Percentiles rank a stretch among this genome's conserved stretches.
phyloP scores from a whole-genome alignment of 495 filamentous ascomycete genomes.

The Penicillium soppii region DNA sequence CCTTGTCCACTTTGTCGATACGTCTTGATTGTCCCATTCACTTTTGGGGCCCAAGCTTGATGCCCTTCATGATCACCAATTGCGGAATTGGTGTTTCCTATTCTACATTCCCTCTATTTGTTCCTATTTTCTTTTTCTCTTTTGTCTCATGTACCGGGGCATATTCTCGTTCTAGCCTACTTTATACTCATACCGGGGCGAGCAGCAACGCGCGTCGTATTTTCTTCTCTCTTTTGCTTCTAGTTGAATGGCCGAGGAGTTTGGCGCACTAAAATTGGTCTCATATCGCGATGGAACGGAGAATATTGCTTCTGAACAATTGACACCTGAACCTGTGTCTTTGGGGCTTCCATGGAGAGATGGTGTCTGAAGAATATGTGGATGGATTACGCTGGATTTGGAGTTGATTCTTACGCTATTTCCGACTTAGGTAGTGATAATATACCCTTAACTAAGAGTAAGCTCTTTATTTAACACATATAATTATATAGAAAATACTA shows the following conservation, averaged over 20 bases:
- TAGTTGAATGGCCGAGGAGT: conserved; percentile 16
- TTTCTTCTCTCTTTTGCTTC: conserved; percentile 4
- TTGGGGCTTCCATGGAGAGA: conserved; percentile 6
- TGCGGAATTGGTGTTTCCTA: too few relatives aligned
- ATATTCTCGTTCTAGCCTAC: conserved; percentile 7
- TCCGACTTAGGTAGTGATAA: conserved; percentile 23
- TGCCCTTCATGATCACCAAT: conserved; percentile 23
- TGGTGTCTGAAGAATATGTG: conserved; percentile 11
- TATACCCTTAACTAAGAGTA: conserved; percentile 24
- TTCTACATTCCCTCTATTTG: conserved; percentile 5
- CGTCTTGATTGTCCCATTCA: conserved; percentile 1
- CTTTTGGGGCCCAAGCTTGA: conserved; percentile 6
- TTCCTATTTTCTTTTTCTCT: background rate
- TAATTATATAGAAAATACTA: too few relatives aligned
- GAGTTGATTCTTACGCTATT: conserved; percentile 11
- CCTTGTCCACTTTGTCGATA: conserved; percentile 20
- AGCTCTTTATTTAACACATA: too few relatives aligned
- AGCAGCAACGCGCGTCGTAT: conserved; percentile 4
- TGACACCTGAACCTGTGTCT: conserved; percentile 6
- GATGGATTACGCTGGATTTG: conserved; percentile 12
- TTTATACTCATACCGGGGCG: background rate
- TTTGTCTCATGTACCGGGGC: background rate
- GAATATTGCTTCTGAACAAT: background rate
- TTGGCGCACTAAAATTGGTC: conserved; percentile 22
- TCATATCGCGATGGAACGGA: background rate